phyloP scores from a whole-genome alignment of 1,284 basidiomycete species.

The Trichosporon ovoides region DNA sequence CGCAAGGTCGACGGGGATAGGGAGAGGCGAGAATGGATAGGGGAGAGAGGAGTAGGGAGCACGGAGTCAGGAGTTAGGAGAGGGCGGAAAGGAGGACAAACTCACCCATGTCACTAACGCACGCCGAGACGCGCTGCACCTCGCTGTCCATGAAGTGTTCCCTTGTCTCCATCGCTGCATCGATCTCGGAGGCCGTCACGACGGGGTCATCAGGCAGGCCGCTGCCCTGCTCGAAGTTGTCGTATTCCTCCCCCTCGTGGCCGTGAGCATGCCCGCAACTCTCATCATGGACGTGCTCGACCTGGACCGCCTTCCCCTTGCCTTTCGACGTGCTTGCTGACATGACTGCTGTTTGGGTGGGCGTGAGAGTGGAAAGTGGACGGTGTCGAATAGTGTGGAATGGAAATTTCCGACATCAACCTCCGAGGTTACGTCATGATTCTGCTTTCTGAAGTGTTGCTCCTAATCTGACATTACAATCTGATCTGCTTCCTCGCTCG shows the following conservation, averaged over 20 bases:
- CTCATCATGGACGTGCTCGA: constrained; percentile 1
- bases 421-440: not conserved
- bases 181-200: constrained; percentile 22
- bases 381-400: not conserved
- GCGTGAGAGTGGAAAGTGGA: not conserved
- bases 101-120: constrained; percentile 28
- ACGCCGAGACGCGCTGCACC: constrained; percentile 16
- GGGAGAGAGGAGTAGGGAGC: too few species aligned
- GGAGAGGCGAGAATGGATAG: too few species aligned
- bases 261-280: constrained; percentile 7
- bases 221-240: not conserved
- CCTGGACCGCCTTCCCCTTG: constrained; percentile 11
- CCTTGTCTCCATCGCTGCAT: constrained; percentile 19
- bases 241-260: not conserved
- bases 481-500: not conserved
- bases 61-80: too few species aligned
- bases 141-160: constrained; percentile 23
- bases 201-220: constrained; percentile 14
- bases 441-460: not conserved
- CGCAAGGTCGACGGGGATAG: too few species aligned
- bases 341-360: not conserved
- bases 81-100: too few species aligned
- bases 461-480: too few species aligned
- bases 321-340: constrained; percentile 3
- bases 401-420: not conserved